phyloP scores from a whole-genome alignment of 306 rosid genomes.

The Lathyrus tuberosus region DNA sequence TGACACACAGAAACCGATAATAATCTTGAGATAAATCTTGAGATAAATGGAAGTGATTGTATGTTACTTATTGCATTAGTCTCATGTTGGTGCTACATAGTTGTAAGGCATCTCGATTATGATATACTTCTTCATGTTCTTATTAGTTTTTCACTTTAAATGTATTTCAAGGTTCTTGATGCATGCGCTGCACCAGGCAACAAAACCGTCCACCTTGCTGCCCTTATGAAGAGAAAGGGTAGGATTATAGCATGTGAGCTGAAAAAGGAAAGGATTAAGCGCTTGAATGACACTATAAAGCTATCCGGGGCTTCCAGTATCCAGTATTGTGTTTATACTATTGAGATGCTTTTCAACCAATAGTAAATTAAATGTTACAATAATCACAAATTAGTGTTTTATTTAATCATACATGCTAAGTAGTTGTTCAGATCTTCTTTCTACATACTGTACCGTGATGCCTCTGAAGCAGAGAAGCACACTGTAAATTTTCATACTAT shows the following conservation, averaged over 20 bases:
- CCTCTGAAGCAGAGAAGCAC: slow-evolving; percentile 1
- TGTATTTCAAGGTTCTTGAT: slow-evolving; percentile 81
- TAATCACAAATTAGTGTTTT: background rate
- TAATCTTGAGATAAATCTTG: background rate
- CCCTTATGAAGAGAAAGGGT: slow-evolving; percentile 82
- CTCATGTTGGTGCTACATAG: background rate
- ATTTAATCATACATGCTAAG: background rate
- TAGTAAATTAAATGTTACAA: slow-evolving; percentile 14
- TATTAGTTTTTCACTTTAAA: slow-evolving; percentile 25
- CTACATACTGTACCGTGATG: slow-evolving; percentile 10
- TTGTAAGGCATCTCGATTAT: background rate
- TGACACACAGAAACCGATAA: background rate
- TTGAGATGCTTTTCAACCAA: slow-evolving; percentile 18
- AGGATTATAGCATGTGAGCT: slow-evolving; percentile 83
- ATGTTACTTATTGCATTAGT: background rate
- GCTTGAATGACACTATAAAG: slow-evolving; percentile 67
- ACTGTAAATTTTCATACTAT: background rate
- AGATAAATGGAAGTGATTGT: background rate
- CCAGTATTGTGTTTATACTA: slow-evolving; percentile 37
- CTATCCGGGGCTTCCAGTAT: slow-evolving; percentile 94
- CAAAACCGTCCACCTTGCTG: slow-evolving; percentile 93
- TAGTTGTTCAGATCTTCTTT: slow-evolving; percentile 21
- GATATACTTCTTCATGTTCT: slow-evolving; percentile 12
- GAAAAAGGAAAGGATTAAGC: slow-evolving; percentile 64
- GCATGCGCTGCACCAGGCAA: slow-evolving; percentile 98